Base-by-base conservation (phyloP, 805 yeast species). In the Barnettozyma californica region DNA sequence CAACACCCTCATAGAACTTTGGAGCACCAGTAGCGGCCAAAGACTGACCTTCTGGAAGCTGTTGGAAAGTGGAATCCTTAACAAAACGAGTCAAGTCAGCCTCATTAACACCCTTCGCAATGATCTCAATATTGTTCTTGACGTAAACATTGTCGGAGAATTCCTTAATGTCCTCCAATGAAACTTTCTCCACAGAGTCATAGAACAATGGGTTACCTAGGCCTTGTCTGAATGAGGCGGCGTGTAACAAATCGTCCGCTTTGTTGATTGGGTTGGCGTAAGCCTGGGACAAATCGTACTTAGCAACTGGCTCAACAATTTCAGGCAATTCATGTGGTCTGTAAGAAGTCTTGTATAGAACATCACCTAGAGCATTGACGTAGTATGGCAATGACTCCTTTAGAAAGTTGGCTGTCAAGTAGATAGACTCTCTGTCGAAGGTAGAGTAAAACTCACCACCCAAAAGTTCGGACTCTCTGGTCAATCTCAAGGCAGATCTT, bases 401-500 rank as follows among this genome's bases (percentile, higher is more conserved):
- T 70, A 92, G 78, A 75, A 94, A 94, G 59, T 78, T 76, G 51
- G 98, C 84, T 58, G 80, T 77, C 63, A 92, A 78, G 53, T 87
- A 80, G 55, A 94, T 79, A 61, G 84, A 75, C 67, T 94, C 98
- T 75, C 97, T 85, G 68, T 87, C 81, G 59, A 89, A 83, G 49
- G 65, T 61, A 41, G 95, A 74, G 44, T 77, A 64, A 68, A 89
- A 79, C 52, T 69, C 70, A 66, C 96, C 98, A 58, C 99, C 98
- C 56, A 92, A 76, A 56, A 94, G 80, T 74, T 92, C 99, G 45
- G 91, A 74, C 74, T 94, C 99, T 72, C 99, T 87, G 64, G 90
- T 86, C 63, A 91, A 76, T 75, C 98, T 87, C 66, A 94, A 77
- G 21, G 94, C 96, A 18, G 97, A 85, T 69, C 89, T 88, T 60